Conservation (phyloP, 2,329 filamentous ascomycete genomes). For the Colletotrichum noveboracense region DNA sequence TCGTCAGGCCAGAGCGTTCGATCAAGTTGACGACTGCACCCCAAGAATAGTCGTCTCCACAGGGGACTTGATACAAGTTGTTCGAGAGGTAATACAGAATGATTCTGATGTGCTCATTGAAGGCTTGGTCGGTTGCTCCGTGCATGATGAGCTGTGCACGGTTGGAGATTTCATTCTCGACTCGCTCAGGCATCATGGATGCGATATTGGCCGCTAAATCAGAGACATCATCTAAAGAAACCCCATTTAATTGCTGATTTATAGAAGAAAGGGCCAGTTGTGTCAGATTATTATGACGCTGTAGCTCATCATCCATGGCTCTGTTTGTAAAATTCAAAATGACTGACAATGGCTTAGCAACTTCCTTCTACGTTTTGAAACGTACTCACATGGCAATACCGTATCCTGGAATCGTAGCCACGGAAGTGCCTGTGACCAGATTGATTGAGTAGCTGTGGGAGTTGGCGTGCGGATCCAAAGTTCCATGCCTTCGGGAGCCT, state of each 20-base stretch:
- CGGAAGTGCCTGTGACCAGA: too few relatives aligned
- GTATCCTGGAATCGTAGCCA: rapidly evolving
- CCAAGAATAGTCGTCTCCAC: rapidly evolving
- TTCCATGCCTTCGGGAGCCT: neutral
- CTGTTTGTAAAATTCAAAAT: rapidly evolving
- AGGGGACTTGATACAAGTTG: too few relatives aligned
- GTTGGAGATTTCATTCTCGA: too few relatives aligned
- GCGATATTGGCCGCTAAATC: rapidly evolving
- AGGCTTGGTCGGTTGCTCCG: neutral
- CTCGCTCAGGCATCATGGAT: neutral
- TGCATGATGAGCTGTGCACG: rapidly evolving
- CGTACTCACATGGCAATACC: rapidly evolving
- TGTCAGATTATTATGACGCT: rapidly evolving
- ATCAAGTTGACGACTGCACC: rapidly evolving
- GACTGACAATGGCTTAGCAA: rapidly evolving
- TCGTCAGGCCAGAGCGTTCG: neutral
- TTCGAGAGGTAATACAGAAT: too few relatives aligned
- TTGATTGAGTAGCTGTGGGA: too few relatives aligned
- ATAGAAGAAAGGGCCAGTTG: too few relatives aligned
- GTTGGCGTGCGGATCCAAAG: neutral
- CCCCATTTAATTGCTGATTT: too few relatives aligned
- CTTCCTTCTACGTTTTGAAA: too few relatives aligned
- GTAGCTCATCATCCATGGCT: rapidly evolving
- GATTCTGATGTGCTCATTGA: neutral
- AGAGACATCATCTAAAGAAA: too few relatives aligned